Base-by-base conservation (phyloP, 2,329 filamentous ascomycete genomes). In the Monilinia aucupariae region DNA sequence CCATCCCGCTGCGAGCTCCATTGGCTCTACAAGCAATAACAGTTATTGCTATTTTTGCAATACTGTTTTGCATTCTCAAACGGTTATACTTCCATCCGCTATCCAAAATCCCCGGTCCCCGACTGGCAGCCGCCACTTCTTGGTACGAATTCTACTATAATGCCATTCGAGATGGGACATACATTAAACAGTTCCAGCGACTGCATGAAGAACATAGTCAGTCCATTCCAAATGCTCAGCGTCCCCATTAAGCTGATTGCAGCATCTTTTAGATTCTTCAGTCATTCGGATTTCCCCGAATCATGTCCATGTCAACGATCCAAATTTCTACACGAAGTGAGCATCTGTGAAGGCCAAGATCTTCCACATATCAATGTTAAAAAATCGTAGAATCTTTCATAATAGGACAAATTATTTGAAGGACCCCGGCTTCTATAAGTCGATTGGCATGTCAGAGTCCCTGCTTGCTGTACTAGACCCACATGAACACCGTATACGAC, bases 141-240 rank as follows among this genome's bases (percentile, higher is more conserved):
- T 55, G 53, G 53, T 55, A 55, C 30, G 53, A 43, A 12, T 55
- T 43, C 37, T 55, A 55, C 17, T 55, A 55, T 15, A 55, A 55
- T 2, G 37, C 6, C 15, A 55, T 55, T 43, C 53, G 25, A 30
- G 37, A 55, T 55, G 53, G 53, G 43, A 8, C 9, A 55, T 55
- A 55, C 20, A 45, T 2, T 22, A 55, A 15, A 20, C n/a, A 6
- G 9, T 43, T 55, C 22, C 37, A n/a, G 25, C 39, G 43, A 30
- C 9, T 55, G 37, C 53, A 55, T 43, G 30, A 9, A 10, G 22
- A 20, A 7, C 43, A 55, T 1, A 43, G 53, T 55, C 22, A 32
- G 53, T 55, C 13, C 22, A n/a, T 43, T 9, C 10, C 4, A 1
- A 2, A 20, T 3, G 12, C 20, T 12, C 15, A 41, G 13, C 3